Percentiles rank a stretch among this genome's conserved stretches.
Evolutionary conservation across 108 stramenopile species (phyloP).

Genomic region (Nitzschia sp.): DNA sequence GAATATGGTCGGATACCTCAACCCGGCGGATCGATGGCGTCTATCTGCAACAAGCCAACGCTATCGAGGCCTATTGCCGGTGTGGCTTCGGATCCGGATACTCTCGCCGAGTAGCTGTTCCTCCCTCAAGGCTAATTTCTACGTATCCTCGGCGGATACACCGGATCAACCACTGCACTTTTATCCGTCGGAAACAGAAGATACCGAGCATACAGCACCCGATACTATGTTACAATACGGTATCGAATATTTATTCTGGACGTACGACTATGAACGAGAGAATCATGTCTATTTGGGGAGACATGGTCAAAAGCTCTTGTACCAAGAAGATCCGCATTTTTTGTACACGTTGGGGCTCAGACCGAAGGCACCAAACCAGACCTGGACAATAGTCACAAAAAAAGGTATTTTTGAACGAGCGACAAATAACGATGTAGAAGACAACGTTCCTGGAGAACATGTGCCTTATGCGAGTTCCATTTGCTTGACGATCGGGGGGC

Average conservation of each 20-base stretch:
- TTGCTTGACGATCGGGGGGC: neutral
- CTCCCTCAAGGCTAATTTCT: neutral
- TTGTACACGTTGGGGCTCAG: slow-evolving; percentile 3
- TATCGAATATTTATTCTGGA: slow-evolving; percentile 5
- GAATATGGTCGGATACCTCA: neutral
- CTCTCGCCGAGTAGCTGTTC: neutral
- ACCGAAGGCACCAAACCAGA: neutral
- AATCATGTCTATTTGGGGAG: slow-evolving; percentile 2
- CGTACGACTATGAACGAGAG: slow-evolving; percentile 7
- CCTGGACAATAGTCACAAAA: neutral
- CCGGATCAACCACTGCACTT: neutral
- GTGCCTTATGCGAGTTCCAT: neutral
- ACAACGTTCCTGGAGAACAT: neutral
- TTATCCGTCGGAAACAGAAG: neutral
- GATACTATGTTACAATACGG: neutral
- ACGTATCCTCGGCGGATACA: neutral
- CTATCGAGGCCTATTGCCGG: neutral
- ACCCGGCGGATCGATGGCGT: neutral
- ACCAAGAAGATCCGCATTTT: neutral
- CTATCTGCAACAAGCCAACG: neutral
- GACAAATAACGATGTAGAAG: neutral
- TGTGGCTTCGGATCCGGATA: neutral
- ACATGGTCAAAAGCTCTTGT: slow-evolving; percentile 7
- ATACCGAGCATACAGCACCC: neutral
- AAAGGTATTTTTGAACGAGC: neutral